Evolutionary conservation across 345 rosid genomes (phyloP), one percentile per base, ranked within the genome.

Genomic region (Clausena lansium): DNA sequence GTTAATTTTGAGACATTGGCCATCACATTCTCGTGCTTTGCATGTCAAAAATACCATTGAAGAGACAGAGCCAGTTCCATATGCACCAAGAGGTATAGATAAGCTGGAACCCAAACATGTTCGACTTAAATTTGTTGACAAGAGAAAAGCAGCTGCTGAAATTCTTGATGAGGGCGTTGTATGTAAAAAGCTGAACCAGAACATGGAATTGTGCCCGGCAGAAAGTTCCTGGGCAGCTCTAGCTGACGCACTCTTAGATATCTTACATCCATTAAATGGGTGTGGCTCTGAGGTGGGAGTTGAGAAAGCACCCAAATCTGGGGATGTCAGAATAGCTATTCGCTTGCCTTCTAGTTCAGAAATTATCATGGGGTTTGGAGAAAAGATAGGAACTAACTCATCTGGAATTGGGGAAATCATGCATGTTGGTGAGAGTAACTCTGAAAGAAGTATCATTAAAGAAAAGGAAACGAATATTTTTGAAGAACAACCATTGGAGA

Each of bases 1-100:
- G 77, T 83, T 96, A 91, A 96, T 96, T 86, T 83, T 96, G 87
- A 91, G 95, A 86, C 98, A 90, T 60, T 96, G 99, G 99, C 99
- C 99, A 73, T 96, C 97, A 33, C 99, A 96, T 91, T 82, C 94
- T 84, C 97, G 99, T 80, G 97, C 99, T 63, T 81, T 94, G 88
- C 83, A 87, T 81, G 98, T 96, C 57, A 92, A 94, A 89, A 81
- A 74, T 70, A 86, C 89, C 41, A 92, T 94, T 70, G 91, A 94
- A 85, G 97, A 92, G 75, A 80, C 90, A 70, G 97, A 94, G 62
- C 76, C 88, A 67, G 85, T 87, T 79, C 98, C 94, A 45, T 94
- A 92, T 89, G 90, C 91, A 69, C 98, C 99, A 28, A 89, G 89
- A 83, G 99, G 98, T 82, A 91, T 96, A 84, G 98, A 96, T 90